A percentile compares a stretch with the other conserved stretches of the same genome.
Conservation (phyloP, 208 protist species). For the Naegleria fowleri region DNA sequence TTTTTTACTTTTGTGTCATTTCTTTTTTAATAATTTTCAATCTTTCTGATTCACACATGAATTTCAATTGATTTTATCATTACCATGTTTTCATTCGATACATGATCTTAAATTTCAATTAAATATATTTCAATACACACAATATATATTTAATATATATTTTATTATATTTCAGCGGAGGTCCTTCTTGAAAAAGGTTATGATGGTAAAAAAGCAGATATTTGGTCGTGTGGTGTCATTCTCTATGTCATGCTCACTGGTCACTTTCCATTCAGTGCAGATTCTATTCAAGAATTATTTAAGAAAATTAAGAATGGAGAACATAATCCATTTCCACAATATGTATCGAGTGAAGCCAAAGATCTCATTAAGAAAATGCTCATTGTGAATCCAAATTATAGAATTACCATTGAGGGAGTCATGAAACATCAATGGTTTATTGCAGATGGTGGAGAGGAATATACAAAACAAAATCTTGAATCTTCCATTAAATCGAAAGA, state of each 20-base stretch:
- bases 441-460: neutral
- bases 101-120: no score
- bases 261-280: constrained; percentile 90
- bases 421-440: constrained; percentile 74
- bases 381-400: constrained; percentile 60
- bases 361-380: constrained; percentile 66
- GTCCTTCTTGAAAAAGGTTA: constrained; percentile 64
- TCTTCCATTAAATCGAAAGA: neutral
- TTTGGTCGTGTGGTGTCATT: constrained; percentile 94
- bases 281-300: constrained; percentile 57
- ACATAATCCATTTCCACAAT: neutral
- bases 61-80: neutral
- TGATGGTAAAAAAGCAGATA: constrained; percentile 82
- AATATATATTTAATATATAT: no score
- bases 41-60: neutral
- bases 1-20: no score
- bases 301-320: constrained; percentile 12
- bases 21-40: neutral
- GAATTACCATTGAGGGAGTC: constrained; percentile 71
- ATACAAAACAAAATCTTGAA: neutral
- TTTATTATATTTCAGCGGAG: neutral
- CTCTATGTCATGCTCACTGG: constrained; percentile 92
- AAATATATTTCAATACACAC: neutral
- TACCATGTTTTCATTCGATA: no score
- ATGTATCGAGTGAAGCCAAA: neutral